Conservation (phyloP, 2,329 filamentous ascomycete genomes). For the Juglanconis juglandina region DNA sequence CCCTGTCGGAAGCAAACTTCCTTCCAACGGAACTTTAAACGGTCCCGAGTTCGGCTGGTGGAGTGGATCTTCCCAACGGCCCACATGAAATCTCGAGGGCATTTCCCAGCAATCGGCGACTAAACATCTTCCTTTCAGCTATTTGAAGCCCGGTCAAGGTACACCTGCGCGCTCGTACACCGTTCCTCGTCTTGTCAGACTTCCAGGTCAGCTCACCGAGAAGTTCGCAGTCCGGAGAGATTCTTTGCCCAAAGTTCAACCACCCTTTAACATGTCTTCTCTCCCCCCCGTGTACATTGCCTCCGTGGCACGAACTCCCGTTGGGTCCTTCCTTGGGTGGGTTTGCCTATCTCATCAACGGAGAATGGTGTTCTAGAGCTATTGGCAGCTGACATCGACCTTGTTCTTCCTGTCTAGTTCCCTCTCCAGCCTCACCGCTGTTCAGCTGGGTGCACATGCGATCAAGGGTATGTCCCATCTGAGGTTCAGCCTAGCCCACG, state of each 20-base stretch:
- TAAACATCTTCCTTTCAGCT: not conserved
- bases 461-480: conserved; percentile 70
- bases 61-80: conserved; percentile 1
- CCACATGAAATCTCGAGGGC: not conserved
- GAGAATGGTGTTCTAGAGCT: not conserved
- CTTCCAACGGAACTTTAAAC: not conserved
- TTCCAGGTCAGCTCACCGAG: not conserved
- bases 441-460: conserved; percentile 82
- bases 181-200: not conserved
- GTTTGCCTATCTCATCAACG: conserved; percentile 23
- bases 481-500: not conserved
- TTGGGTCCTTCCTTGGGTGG: conserved; percentile 93
- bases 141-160: not conserved
- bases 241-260: conserved; percentile 5
- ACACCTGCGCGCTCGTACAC: not conserved
- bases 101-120: not conserved
- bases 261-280: conserved; percentile 61
- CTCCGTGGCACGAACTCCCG: conserved; percentile 82
- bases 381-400: conserved; percentile 17
- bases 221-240: conserved; percentile 2
- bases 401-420: conserved; percentile 54
- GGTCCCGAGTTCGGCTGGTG: conserved; percentile 14
- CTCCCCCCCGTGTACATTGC: conserved; percentile 93
- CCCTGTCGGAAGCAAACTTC: not conserved
- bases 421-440: conserved; percentile 80